phyloP scores from a whole-genome alignment of 768 basidiomycete species.

The Kwoniella sp. region DNA sequence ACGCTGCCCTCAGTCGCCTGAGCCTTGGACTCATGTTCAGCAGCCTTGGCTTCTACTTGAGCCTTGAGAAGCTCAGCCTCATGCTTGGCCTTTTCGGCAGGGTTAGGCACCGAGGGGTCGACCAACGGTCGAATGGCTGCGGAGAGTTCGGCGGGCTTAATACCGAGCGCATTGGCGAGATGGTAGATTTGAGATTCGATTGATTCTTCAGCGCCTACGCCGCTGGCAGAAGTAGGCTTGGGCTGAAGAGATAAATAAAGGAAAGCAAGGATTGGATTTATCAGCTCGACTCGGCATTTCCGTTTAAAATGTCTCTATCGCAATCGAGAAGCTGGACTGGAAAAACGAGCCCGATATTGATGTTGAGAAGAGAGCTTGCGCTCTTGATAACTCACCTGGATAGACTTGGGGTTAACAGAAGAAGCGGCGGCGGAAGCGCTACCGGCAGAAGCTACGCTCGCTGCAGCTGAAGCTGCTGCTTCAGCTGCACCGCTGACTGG shows the following conservation, averaged over 20 bases:
- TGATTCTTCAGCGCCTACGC: constrained; percentile 18
- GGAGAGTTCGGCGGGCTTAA: constrained; percentile 52
- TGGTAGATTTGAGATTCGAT: constrained; percentile 51
- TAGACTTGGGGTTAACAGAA: constrained; percentile 15
- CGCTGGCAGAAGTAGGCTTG: constrained; percentile 3
- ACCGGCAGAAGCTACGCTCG: constrained; percentile 3
- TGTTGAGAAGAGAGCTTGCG: not conserved
- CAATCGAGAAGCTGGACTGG: no score
- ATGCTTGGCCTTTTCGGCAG: constrained; percentile 46
- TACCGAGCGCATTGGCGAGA: constrained; percentile 48
- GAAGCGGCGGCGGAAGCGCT: constrained; percentile 4
- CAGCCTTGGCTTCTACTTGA: constrained; percentile 62
- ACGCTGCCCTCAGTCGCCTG: constrained; percentile 53
- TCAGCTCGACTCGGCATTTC: no score
- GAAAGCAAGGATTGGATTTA: no score
- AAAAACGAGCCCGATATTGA: no score
- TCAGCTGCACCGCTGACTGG: constrained; percentile 21
- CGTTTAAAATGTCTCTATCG: no score
- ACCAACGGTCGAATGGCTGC: constrained; percentile 52
- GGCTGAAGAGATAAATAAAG: not conserved
- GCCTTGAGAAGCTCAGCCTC: constrained; percentile 43
- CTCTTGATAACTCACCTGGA: constrained; percentile 15
- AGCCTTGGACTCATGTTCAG: constrained; percentile 78
- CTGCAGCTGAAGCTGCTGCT: constrained; percentile 24
- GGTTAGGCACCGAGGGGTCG: constrained; percentile 53